Evolutionary conservation across 2,329 filamentous ascomycete species (phyloP).

Genomic region (Fusarium tjaetaba): DNA sequence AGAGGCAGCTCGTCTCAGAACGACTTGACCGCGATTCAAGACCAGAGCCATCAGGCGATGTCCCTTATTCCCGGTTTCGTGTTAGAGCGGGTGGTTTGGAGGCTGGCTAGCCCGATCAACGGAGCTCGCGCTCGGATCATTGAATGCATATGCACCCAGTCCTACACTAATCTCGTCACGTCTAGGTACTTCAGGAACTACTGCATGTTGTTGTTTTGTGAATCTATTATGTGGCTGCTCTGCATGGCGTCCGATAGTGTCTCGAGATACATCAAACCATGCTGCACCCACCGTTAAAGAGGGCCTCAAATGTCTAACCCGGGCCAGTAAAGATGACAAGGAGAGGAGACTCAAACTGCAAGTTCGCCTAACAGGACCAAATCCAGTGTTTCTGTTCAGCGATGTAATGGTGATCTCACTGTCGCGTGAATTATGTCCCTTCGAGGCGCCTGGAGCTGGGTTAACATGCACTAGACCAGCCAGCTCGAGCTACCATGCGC

Average conservation of each 20-base stretch:
- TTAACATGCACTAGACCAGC: not conserved
- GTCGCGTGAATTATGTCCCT: not conserved
- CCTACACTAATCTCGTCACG: no score
- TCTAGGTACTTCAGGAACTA: rapidly evolving
- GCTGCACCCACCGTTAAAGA: not conserved
- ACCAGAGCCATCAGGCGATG: no score
- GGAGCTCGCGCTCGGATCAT: not conserved
- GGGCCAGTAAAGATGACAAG: not conserved
- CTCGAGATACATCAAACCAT: rapidly evolving
- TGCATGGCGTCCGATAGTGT: not conserved
- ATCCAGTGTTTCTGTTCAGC: no score
- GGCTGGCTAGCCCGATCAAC: not conserved
- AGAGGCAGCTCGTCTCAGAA: not conserved
- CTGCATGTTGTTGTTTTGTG: no score
- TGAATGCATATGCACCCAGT: no score
- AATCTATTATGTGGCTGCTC: not conserved
- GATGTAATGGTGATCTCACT: not conserved
- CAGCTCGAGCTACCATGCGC: not conserved
- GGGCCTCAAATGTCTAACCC: not conserved
- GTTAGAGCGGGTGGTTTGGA: not conserved
- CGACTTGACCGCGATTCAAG: not conserved
- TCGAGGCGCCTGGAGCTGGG: not conserved
- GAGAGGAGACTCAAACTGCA: not conserved
- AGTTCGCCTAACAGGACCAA: not conserved
- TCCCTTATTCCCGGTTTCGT: rapidly evolving